Evolutionary conservation across 2,329 filamentous ascomycete species (phyloP).

Genomic region (Phialocephala sp.): DNA sequence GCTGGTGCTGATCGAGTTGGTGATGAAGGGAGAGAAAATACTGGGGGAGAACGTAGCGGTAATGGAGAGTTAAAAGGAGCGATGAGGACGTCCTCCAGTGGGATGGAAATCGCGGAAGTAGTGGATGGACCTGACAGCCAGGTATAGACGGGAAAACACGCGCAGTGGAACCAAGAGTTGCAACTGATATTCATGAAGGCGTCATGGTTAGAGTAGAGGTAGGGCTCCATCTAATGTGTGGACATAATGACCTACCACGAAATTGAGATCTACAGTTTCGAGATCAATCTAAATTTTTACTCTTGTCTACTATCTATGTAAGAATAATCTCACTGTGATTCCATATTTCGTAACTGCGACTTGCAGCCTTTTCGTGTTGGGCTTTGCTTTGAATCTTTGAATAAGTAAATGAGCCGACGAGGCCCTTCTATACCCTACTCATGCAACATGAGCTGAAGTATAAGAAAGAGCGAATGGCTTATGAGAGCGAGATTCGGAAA

Average conservation of each 20-base stretch:
- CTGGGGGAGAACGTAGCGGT: background rate
- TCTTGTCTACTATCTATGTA: background rate
- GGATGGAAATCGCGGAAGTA: background rate
- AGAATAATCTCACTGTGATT: background rate
- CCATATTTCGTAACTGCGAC: too few relatives aligned
- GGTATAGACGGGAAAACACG: background rate
- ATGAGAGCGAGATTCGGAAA: too few relatives aligned
- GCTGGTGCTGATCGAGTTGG: too few relatives aligned
- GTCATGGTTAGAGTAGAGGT: background rate
- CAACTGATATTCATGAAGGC: background rate
- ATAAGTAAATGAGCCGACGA: too few relatives aligned
- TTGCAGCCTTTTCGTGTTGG: too few relatives aligned
- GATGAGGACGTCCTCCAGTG: background rate
- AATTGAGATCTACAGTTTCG: background rate
- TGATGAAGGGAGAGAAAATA: background rate
- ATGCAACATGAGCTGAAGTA: too few relatives aligned
- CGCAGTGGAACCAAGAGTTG: background rate
- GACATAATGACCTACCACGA: background rate
- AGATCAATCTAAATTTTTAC: background rate
- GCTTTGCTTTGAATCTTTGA: too few relatives aligned
- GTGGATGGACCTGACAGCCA: background rate
- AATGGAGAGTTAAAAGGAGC: background rate
- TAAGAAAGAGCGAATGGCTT: too few relatives aligned
- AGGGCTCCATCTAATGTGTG: background rate
- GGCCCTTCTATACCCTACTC: too few relatives aligned